These are phyloP conservation scores for Picochlorum sp. DNA, from an alignment of 139 green algal genomes.

Conservation along the genomic window DNA sequence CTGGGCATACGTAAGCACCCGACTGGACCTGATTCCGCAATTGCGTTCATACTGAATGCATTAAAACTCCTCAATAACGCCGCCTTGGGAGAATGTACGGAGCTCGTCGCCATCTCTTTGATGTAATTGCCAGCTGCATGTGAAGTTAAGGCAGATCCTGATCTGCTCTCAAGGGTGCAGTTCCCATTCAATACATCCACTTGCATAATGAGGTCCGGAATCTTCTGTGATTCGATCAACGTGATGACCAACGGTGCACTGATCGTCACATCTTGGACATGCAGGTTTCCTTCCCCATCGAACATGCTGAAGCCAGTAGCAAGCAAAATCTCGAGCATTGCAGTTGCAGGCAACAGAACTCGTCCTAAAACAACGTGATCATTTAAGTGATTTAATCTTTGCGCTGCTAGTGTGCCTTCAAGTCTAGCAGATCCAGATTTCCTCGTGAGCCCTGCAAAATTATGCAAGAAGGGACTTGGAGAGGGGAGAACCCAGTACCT, in stretches of 20 bases:
- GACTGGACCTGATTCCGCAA: not conserved
- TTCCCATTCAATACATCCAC: not conserved
- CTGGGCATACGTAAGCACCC: constrained; percentile 6
- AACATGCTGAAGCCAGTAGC: constrained; percentile 21
- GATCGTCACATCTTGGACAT: constrained; percentile 21
- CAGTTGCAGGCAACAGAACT: constrained; percentile 54
- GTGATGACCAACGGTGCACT: constrained; percentile 13
- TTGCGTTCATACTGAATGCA: not conserved
- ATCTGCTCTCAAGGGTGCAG: not conserved
- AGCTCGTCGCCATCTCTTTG: too few species aligned
- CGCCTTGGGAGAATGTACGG: too few species aligned
- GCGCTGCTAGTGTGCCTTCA: not conserved
- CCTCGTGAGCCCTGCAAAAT: not conserved
- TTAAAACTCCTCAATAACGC: not conserved
- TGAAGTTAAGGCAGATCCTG: not conserved
- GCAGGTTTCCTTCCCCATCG: not conserved
- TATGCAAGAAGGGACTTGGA: constrained; percentile 14
- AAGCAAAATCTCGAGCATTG: constrained; percentile 55
- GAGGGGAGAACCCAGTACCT: constrained; percentile 27
- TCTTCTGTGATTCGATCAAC: too few species aligned
- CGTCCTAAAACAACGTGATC: constrained; percentile 58
- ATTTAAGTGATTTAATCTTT: constrained; percentile 34
- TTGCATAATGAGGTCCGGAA: too few species aligned
- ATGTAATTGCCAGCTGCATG: not conserved
- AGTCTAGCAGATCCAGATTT: not conserved